Evolutionary conservation across 257 asterid species (phyloP), one percentile per base, ranked within the genome.

Genomic region (Anisodus acutangulus): DNA sequence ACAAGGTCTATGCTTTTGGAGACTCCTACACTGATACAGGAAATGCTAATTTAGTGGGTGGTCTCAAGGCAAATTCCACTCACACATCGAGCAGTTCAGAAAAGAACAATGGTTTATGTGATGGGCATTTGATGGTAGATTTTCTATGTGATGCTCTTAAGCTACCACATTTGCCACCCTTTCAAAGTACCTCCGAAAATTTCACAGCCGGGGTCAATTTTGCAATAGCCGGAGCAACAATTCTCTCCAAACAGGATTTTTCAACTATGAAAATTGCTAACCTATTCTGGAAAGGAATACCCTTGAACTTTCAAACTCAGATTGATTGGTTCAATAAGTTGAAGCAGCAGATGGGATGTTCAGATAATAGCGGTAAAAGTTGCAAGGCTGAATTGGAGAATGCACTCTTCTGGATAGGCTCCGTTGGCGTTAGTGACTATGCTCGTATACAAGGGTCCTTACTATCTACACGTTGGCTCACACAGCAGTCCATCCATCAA

Each of bases 331-430:
- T 89, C 89, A 74, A 86, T 6, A 81, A 86, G 16, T 89, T 81
- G 41, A 39, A 54, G 54, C 19, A 5, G 5, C 79, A 85, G 15
- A 43, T 49, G 5, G 90, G 88, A 12, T 86, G 93, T 37, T 82
- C 85, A 6, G 87, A 82, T 51, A 84, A 54, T 16, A 54, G 59
- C 37, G 70, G 59, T 45, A 76, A 53, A 9, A 54, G 59, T 6
- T 87, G 91, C 84, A 85, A 84, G 10, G 84, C 84, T 6, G 86
- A 90, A 55, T 22, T 90, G 62, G 88, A 59, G 3, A 86, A 85
- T 41, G 81, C 94, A 0, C 90, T 90, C 62, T 90, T 91, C 69
- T 91, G 94, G 93, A 47, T 90, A 5, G 94, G 93, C 49, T 88
- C 85, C 43, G 57, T 90, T 81, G 93, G 94, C 8, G 71, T 88